These are phyloP conservation scores for Chaetoceros tenuissimus DNA, from an alignment of 108 stramenopile genomes.

Conservation along the genomic window DNA sequence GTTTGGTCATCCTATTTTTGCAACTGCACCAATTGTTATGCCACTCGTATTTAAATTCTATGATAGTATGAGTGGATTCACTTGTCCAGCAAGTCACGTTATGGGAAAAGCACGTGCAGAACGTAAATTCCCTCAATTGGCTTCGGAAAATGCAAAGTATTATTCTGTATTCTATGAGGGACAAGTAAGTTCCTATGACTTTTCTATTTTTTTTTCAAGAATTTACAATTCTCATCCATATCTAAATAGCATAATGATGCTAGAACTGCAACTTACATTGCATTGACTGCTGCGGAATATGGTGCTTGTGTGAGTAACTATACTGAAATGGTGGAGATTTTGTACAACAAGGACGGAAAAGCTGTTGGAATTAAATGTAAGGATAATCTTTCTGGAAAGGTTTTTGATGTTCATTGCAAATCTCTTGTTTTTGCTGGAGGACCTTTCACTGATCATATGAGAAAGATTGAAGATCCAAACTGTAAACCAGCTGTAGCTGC, in stretches of 20 bases:
- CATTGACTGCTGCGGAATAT: conserved; percentile 67
- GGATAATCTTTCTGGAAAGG: conserved; percentile 50
- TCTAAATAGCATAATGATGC: conserved; percentile 89
- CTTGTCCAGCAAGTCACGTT: conserved; percentile 34
- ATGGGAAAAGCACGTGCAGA: conserved; percentile 14
- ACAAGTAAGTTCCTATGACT: no score
- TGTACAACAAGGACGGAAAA: conserved; percentile 28
- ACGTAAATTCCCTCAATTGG: conserved; percentile 35
- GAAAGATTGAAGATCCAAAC: conserved; percentile 47
- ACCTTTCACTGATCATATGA: conserved; percentile 71
- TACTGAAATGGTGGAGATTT: conserved; percentile 35
- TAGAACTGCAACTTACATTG: conserved; percentile 62
- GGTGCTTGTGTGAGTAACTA: conserved; percentile 75
- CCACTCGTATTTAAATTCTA: conserved; percentile 43
- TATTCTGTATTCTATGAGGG: conserved; percentile 82
- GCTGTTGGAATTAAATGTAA: conserved; percentile 46
- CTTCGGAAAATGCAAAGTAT: conserved; percentile 46
- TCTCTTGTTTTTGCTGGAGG: conserved; percentile 78
- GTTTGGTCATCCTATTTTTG: conserved; percentile 44
- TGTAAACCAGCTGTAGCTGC: conserved; percentile 1
- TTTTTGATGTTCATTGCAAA: conserved; percentile 48
- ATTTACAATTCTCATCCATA: no score
- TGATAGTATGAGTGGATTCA: conserved; percentile 45
- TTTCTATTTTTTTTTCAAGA: no score
- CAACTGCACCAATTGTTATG: conserved; percentile 29